phyloP scores from a whole-genome alignment of 352 stramenopile genomes.

The Globisporangium okanoganense region DNA sequence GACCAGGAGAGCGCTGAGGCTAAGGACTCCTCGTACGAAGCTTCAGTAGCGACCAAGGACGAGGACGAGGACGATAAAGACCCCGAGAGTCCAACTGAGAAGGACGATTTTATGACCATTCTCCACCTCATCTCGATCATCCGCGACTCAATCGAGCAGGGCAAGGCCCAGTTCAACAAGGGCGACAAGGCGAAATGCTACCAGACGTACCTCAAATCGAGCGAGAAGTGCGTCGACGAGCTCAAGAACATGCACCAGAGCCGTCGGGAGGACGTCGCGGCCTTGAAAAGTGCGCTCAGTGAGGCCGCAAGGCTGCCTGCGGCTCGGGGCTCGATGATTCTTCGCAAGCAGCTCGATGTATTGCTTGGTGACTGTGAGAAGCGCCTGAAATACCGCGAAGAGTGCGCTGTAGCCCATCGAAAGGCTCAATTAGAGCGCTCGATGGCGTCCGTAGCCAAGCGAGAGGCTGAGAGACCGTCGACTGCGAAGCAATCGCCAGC shows the following conservation, averaged over 20 bases:
- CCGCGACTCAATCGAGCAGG: slow-evolving; percentile 44
- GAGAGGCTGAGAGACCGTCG: neutral
- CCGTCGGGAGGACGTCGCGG: slow-evolving; percentile 28
- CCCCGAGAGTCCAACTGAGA: slow-evolving; percentile 25
- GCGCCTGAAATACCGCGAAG: slow-evolving; percentile 28
- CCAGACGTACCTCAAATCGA: slow-evolving; percentile 51
- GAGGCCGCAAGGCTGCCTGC: slow-evolving; percentile 48
- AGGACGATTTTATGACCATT: slow-evolving; percentile 34
- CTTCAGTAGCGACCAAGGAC: neutral
- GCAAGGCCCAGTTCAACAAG: slow-evolving; percentile 71
- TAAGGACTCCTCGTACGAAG: slow-evolving; percentile 3
- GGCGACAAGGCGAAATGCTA: slow-evolving; percentile 75
- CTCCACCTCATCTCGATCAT: slow-evolving; percentile 42
- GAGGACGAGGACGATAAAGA: slow-evolving; percentile 7
- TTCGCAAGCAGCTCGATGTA: slow-evolving; percentile 61
- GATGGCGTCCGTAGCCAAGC: slow-evolving; percentile 1
- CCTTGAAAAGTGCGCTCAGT: slow-evolving; percentile 31
- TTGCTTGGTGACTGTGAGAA: slow-evolving; percentile 41
- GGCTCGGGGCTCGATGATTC: slow-evolving; percentile 49
- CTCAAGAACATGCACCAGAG: slow-evolving; percentile 31
- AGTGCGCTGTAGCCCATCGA: slow-evolving; percentile 16
- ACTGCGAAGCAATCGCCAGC: neutral
- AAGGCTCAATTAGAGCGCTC: slow-evolving; percentile 14
- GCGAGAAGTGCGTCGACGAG: slow-evolving; percentile 37
- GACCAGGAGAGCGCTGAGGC: slow-evolving; percentile 6